These are phyloP conservation scores for Populus deltoides DNA, from an alignment of 345 rosid genomes.

Conservation along the genomic window DNA sequence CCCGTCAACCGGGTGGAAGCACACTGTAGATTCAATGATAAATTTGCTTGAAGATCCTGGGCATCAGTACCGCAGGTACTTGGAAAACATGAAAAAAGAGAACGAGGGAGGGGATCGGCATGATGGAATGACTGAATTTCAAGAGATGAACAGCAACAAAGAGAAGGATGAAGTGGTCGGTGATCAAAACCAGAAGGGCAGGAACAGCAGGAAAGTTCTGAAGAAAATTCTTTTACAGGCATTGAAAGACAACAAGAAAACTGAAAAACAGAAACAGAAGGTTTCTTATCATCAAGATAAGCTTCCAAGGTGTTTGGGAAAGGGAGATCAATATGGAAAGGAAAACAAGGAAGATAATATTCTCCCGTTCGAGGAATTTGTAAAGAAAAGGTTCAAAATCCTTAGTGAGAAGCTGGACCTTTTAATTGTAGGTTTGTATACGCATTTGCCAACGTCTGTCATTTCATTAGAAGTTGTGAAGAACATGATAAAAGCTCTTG, in stretches of 20 bases:
- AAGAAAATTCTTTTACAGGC: not conserved
- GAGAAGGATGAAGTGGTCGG: not conserved
- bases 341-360: not conserved
- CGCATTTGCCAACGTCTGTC: slow-evolving; percentile 2
- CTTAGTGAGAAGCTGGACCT: not conserved
- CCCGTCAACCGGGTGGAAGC: slow-evolving; percentile 36
- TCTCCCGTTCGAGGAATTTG: slow-evolving; percentile 1
- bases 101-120: not conserved
- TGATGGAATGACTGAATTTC: not conserved
- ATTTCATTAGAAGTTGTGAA: not conserved
- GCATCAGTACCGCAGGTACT: slow-evolving; percentile 1
- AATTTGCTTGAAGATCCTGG: slow-evolving; percentile 33
- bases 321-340: not conserved
- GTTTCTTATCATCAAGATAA: not conserved
- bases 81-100: not conserved
- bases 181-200: not conserved
- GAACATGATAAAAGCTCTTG: not conserved
- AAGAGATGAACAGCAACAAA: not conserved
- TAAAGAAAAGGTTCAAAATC: not conserved
- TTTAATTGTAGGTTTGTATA: not conserved
- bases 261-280: not conserved
- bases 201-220: not conserved
- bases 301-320: not conserved
- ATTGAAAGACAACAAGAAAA: not conserved
- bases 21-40: slow-evolving; percentile 23